Conservation (phyloP, 768 basidiomycete species). For the Naematelia aurantialba region DNA sequence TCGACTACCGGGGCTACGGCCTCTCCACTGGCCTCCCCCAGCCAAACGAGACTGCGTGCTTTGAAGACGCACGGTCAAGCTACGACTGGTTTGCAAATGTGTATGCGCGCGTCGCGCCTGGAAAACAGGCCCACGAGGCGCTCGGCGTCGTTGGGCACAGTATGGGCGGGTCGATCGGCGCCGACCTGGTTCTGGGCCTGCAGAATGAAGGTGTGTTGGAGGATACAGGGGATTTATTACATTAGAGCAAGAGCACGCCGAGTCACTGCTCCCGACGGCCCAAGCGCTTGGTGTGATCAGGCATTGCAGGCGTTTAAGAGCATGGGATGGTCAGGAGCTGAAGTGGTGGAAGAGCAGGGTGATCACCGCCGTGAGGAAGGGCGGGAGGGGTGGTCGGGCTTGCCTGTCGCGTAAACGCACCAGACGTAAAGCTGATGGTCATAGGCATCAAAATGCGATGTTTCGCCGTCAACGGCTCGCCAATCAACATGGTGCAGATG, state of each 20-base stretch:
- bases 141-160: not conserved
- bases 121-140: not conserved
- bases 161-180: not conserved
- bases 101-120: not conserved
- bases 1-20: constrained; percentile 1
- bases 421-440: too few relatives aligned
- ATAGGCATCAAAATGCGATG: too few relatives aligned
- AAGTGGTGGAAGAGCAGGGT: not conserved
- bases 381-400: not conserved
- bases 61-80: not conserved
- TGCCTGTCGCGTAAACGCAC: too few relatives aligned
- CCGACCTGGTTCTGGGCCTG: not conserved
- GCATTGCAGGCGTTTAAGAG: not conserved
- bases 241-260: not conserved
- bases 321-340: not conserved
- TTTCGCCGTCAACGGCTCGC: too few relatives aligned
- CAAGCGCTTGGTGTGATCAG: not conserved
- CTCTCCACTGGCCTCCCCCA: not conserved
- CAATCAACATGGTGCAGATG: too few relatives aligned
- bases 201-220: not conserved
- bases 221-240: not conserved
- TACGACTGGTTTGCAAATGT: not conserved
- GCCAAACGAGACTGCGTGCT: not conserved
- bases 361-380: not conserved
- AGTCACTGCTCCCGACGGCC: not conserved